Evolutionary conservation across 495 filamentous ascomycete genomes (phyloP), one percentile per base, ranked within the genome.

Genomic region (Xylaria nigripes): DNA sequence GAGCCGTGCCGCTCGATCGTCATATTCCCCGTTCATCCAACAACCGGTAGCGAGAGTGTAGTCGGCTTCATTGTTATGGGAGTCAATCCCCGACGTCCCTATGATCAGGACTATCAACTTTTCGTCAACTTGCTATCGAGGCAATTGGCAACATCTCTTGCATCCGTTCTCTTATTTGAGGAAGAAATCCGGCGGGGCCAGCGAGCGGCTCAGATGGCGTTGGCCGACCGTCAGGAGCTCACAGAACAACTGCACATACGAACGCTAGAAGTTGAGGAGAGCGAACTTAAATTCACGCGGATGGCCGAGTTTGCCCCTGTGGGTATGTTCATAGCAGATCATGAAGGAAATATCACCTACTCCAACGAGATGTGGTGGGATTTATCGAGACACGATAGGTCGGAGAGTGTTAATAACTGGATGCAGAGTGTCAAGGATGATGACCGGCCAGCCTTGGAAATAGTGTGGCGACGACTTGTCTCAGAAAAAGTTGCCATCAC

Each of bases 271-370:
- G 84, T 83, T 2, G 73, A 79, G 19, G 83, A 87, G 61, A 83
- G 76, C 61, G 85, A 88, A 63, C 80, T 81, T n/a, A 81, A 79
- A 49, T 88, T 88, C 62, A 86, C 83, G 3, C 71, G 82, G 24
- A 86, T 88, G 83, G 82, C 84, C 7, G 85, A 86, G 63, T 85
- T 86, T 55, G 80, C 82, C 4, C 85, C 84, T 7, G 83, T 85
- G 0, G 85, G 85, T 8, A 78, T 88, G 70, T 86, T 88, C 61
- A 87, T 87, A 59, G 83, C 84, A 41, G 74, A 86, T 60, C 72
- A 77, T 1, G 52, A 67, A 25, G 85, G 85, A 0, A 68, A 73
- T 27, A 81, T 87, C 51, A 82, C 74, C n/a, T 87, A 84, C 62
- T 83, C 79, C 56, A 89, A 89, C 63, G 82, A 86, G 43, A 84